phyloP scores from a whole-genome alignment of 805 yeast species.

The Candida coleopterorum region DNA sequence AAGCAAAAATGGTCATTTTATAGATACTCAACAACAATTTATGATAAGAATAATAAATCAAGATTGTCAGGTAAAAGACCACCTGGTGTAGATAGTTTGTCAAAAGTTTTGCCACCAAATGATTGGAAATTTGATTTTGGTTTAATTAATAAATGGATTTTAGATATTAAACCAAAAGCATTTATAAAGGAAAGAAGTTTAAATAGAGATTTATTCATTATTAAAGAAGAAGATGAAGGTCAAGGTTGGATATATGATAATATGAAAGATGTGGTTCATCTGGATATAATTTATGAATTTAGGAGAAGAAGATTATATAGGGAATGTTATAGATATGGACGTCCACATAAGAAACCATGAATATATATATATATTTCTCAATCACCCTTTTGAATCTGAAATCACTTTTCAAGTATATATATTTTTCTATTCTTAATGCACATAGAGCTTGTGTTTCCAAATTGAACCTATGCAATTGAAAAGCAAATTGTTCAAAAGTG shows the following conservation, averaged over 20 bases:
- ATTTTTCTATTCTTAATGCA: no score
- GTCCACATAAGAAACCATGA: slow-evolving; percentile 13
- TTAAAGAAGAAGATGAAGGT: slow-evolving; percentile 23
- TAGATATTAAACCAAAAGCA: slow-evolving; percentile 47
- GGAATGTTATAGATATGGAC: slow-evolving; percentile 43
- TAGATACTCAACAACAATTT: slow-evolving; percentile 51
- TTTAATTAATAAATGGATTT: slow-evolving; percentile 54
- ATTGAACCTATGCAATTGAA: no score
- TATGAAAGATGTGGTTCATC: slow-evolving; percentile 14
- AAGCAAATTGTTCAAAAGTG: no score
- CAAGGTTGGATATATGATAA: slow-evolving; percentile 52
- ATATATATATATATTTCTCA: slow-evolving; percentile 1
- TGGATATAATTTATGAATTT: slow-evolving; percentile 40
- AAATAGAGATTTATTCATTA: slow-evolving; percentile 12
- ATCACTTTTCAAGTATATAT: slow-evolving; percentile 27
- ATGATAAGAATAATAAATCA: slow-evolving; percentile 43
- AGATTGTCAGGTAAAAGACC: slow-evolving; percentile 51
- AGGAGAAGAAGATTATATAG: slow-evolving; percentile 56
- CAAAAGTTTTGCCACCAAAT: slow-evolving; percentile 58
- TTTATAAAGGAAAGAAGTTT: slow-evolving; percentile 52
- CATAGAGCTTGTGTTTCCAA: no score
- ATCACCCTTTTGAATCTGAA: slow-evolving; percentile 17
- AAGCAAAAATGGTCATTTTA: slow-evolving; percentile 59
- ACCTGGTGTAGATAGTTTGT: slow-evolving; percentile 52
- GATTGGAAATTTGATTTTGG: slow-evolving; percentile 67